Base-by-base conservation (phyloP, 108 stramenopile species). In the Conticribra guillardii region DNA sequence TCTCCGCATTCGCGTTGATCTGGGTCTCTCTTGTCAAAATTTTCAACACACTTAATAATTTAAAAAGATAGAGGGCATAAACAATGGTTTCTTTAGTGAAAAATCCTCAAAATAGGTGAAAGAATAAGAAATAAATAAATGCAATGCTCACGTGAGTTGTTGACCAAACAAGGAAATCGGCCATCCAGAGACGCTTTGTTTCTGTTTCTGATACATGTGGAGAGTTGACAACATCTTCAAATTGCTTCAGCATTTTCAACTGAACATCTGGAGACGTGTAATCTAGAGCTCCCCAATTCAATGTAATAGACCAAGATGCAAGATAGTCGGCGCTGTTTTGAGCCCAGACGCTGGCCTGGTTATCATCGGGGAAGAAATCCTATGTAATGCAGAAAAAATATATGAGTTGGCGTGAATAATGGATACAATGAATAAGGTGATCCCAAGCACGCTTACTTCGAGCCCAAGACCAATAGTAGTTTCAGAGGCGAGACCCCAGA, bases 231-330 rank as follows among this genome's bases (percentile, higher is more conserved):
- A 83, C 82, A 46, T 70, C 73, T 60, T 83, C 82, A 34, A 83
- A 83, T 56, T 83, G 82, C 51, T 83, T 73, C 37, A 83, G 64
- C 78, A 83, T 76, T 34, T 56, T 30, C 63, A 79, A 64, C 54
- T 83, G 82, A 9, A 48, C 67, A 16, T 57, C 46, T 24, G 78
- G 77, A 32, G 73, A 60, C 9, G 67, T 69, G 53, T 83, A 83
- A 44, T 79, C 67, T 14, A 83, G 33, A 44, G 23, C 62, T 0
- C 82, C 82, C 82, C 82, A 83, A 37, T 61, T 83, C 54, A 79
- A 74, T 3, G 60, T 44, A 15, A 83, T 70, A 18, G 63, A 28
- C 82, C 82, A 83, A 2, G 77, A 73, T 3, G 77, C 82, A 1
- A 83, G 37, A 22, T 69, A 73, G 18, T 56, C 73, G 5, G 73